Percentiles rank a stretch among this genome's conserved stretches.
These are phyloP conservation scores for Hanseniaspora nectarophila DNA, from an alignment of 805 yeast genomes.

Conservation along the genomic window DNA sequence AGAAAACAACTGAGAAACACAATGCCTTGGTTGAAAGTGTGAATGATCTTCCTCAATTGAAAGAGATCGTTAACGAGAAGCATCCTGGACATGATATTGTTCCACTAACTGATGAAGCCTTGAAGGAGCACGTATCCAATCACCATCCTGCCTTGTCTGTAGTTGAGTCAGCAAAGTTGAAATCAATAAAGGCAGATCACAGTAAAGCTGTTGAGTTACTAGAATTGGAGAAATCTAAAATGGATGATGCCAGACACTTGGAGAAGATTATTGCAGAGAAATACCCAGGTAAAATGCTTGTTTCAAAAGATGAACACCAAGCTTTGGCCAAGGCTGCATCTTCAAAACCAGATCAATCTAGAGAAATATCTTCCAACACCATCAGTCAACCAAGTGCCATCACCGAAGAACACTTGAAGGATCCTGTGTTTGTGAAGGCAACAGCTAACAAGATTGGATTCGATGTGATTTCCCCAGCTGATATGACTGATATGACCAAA, in stretches of 20 bases:
- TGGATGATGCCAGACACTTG: background rate
- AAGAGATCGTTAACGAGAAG: background rate
- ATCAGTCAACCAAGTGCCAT: background rate
- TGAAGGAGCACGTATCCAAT: background rate
- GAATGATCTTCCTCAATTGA: background rate
- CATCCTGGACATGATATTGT: background rate
- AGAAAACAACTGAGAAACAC: background rate
- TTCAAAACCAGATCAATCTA: background rate
- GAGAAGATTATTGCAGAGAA: background rate
- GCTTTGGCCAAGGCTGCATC: background rate
- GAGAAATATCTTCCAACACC: background rate
- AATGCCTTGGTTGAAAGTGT: background rate
- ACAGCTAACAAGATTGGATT: constrained; percentile 3
- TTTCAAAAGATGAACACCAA: background rate
- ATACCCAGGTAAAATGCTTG: background rate
- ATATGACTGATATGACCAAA: constrained; percentile 21
- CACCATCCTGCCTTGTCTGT: background rate
- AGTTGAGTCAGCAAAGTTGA: background rate
- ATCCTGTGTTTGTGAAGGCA: background rate
- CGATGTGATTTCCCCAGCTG: background rate
- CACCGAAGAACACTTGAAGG: background rate
- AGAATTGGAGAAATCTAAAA: background rate
- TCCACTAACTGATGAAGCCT: background rate
- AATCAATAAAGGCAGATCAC: background rate
- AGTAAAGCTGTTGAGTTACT: background rate